Percentiles rank a stretch among this genome's conserved stretches.
phyloP scores from a whole-genome alignment of 306 rosid species.

The Carpinus fangiana region DNA sequence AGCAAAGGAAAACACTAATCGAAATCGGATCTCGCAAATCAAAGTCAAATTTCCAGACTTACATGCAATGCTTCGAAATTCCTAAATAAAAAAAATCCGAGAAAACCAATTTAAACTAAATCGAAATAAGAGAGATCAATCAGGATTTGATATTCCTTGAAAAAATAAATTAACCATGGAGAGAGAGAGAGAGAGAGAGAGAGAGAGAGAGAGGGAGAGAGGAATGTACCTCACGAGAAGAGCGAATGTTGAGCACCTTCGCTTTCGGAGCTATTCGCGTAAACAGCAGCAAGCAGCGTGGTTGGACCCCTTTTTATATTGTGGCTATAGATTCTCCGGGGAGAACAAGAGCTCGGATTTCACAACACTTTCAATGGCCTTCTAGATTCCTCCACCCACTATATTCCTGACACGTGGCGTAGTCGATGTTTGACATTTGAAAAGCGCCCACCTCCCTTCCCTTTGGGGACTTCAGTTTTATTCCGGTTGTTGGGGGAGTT shows the following conservation, averaged over 20 bases:
- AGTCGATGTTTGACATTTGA: constrained; percentile 14
- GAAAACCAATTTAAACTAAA: no score
- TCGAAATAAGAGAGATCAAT: not conserved
- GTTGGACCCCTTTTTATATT: constrained; percentile 14
- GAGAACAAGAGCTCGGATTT: not conserved
- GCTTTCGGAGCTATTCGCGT: not conserved
- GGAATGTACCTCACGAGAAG: not conserved
- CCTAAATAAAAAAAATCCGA: not conserved
- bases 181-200: not conserved
- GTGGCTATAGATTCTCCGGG: constrained; percentile 15
- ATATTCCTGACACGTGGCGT: constrained; percentile 21
- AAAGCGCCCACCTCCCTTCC: not conserved
- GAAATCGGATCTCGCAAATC: not conserved
- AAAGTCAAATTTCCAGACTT: not conserved
- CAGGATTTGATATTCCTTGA: not conserved
- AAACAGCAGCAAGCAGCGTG: not conserved
- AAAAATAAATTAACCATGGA: not conserved
- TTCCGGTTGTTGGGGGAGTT: not conserved
- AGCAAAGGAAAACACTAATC: not conserved
- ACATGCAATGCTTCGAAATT: not conserved
- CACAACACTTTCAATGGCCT: constrained; percentile 31
- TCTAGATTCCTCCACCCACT: constrained; percentile 59
- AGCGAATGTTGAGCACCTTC: not conserved
- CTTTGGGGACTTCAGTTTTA: not conserved
- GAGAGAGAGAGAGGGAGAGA: no score